Percentiles rank a stretch among this genome's conserved stretches.
phyloP scores from a whole-genome alignment of 2,329 filamentous ascomycete genomes.

The Pseudogymnoascus sp. region DNA sequence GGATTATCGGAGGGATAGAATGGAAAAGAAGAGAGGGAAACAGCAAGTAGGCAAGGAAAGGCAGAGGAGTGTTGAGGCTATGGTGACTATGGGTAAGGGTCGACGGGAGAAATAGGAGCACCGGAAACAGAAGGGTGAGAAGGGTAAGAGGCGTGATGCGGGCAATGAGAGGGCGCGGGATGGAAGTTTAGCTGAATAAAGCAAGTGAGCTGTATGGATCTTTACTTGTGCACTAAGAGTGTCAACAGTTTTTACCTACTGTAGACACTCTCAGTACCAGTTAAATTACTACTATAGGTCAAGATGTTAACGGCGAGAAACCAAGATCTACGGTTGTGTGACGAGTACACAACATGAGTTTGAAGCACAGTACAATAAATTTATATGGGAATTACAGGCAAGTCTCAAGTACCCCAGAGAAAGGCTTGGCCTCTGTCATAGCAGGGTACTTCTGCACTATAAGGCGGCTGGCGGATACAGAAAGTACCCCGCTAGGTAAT shows the following conservation, averaged over 20 bases:
- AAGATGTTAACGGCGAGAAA: background rate
- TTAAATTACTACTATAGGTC: background rate
- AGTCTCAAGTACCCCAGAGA: background rate
- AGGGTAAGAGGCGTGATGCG: background rate
- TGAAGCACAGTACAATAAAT: background rate
- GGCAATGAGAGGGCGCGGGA: background rate
- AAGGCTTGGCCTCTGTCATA: constrained; percentile 5
- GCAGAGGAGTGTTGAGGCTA: background rate
- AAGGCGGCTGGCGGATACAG: background rate
- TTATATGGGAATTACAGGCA: background rate
- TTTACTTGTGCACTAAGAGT: background rate
- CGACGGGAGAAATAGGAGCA: background rate
- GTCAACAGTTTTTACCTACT: background rate
- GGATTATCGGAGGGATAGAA: background rate
- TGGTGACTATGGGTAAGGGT: background rate
- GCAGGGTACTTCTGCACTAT: background rate
- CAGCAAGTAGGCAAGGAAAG: background rate
- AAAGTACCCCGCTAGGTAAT: constrained; percentile 2
- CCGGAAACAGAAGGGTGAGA: background rate
- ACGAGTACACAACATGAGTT: background rate
- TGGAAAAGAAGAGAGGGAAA: background rate
- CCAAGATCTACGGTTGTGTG: background rate
- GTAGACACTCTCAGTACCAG: background rate
- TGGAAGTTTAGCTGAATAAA: constrained; percentile 8
- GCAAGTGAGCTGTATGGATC: constrained; percentile 5